A percentile compares a stretch with the other conserved stretches of the same genome.
These are phyloP conservation scores for Phanerochaete sordida DNA, from an alignment of 768 basidiomycete genomes.

Conservation along the genomic window DNA sequence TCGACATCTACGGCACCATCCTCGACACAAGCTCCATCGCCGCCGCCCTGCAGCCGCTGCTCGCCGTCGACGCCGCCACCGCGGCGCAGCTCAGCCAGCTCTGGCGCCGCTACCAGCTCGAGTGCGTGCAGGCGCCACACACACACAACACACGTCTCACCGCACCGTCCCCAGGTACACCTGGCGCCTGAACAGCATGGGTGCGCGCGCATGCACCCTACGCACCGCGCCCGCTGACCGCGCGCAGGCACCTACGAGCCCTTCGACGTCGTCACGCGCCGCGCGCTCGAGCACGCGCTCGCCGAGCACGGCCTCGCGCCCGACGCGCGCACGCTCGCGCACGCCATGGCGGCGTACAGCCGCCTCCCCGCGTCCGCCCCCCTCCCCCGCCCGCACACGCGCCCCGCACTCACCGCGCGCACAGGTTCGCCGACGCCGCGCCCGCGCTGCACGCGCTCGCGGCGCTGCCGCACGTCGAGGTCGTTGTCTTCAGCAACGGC, in stretches of 20 bases:
- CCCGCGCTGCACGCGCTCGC: slow-evolving; percentile 15
- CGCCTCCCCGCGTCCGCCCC: slow-evolving; percentile 18
- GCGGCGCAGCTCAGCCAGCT: slow-evolving; percentile 12
- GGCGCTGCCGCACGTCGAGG: slow-evolving; percentile 10
- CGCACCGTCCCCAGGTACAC: slow-evolving; percentile 20
- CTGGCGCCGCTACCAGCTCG: slow-evolving; percentile 28
- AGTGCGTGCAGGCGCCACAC: slow-evolving; percentile 17
- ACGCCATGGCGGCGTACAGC: slow-evolving; percentile 22
- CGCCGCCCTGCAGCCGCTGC: slow-evolving; percentile 2
- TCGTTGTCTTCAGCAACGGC: slow-evolving; percentile 27
- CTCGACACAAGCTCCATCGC: slow-evolving; percentile 24
- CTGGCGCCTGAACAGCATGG: slow-evolving; percentile 24
- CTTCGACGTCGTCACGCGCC: slow-evolving; percentile 24
- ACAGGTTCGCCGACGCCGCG: slow-evolving; percentile 23
- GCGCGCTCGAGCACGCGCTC: slow-evolving; percentile 23
- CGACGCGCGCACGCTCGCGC: slow-evolving; percentile 2
- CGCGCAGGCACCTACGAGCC: slow-evolving; percentile 23
- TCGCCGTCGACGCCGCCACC: slow-evolving; percentile 5
- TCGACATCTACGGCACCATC: slow-evolving; percentile 30
- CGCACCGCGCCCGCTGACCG: too few relatives aligned
- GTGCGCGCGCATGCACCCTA: background rate
- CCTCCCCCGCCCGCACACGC: too few relatives aligned
- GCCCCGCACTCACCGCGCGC: background rate
- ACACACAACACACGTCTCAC: background rate
- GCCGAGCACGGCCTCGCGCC: slow-evolving; percentile 12